Percentiles rank a stretch among this genome's conserved stretches.
These are phyloP conservation scores for Amanita bisporigera DNA, from an alignment of 1,284 basidiomycete species.

Conservation along the genomic window DNA sequence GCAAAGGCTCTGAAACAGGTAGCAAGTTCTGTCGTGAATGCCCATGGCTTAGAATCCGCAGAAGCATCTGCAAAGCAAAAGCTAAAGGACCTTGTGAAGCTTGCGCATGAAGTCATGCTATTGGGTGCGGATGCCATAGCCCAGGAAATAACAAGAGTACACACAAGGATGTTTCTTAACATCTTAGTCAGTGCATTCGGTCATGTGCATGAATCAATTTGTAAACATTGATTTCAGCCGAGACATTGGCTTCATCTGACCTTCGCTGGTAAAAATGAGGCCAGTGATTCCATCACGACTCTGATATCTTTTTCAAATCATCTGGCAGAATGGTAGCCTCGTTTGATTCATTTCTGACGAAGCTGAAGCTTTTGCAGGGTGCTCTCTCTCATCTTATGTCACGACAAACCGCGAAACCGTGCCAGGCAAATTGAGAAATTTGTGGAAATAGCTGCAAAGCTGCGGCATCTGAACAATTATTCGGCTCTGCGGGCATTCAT, in stretches of 20 bases:
- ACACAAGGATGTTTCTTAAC: conserved; percentile 64
- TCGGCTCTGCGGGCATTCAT: conserved; percentile 81
- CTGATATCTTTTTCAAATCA: conserved; percentile 78
- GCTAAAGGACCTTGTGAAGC: conserved; percentile 63
- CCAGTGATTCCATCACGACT: conserved; percentile 65
- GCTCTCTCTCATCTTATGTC: conserved; percentile 77
- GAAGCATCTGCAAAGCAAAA: conserved; percentile 55
- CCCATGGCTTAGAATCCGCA: conserved; percentile 28
- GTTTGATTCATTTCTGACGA: neutral
- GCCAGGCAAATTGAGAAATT: conserved; percentile 79
- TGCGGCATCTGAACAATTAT: conserved; percentile 78
- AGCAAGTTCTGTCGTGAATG: conserved; percentile 28
- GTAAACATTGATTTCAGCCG: conserved; percentile 53
- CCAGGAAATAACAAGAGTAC: conserved; percentile 76
- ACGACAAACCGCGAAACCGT: conserved; percentile 68
- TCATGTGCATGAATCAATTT: neutral
- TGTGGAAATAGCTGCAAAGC: conserved; percentile 71
- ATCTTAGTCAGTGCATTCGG: conserved; percentile 63
- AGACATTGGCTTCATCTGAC: conserved; percentile 81
- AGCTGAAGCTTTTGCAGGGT: conserved; percentile 54
- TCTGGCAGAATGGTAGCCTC: conserved; percentile 69
- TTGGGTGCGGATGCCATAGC: conserved; percentile 69
- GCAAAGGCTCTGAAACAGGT: conserved; percentile 47
- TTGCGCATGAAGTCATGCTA: conserved; percentile 59
- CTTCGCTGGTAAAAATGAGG: conserved; percentile 68